Evolutionary conservation across 2,329 filamentous ascomycete genomes (phyloP), one percentile per base, ranked within the genome.

Genomic region (Microsporum canis): DNA sequence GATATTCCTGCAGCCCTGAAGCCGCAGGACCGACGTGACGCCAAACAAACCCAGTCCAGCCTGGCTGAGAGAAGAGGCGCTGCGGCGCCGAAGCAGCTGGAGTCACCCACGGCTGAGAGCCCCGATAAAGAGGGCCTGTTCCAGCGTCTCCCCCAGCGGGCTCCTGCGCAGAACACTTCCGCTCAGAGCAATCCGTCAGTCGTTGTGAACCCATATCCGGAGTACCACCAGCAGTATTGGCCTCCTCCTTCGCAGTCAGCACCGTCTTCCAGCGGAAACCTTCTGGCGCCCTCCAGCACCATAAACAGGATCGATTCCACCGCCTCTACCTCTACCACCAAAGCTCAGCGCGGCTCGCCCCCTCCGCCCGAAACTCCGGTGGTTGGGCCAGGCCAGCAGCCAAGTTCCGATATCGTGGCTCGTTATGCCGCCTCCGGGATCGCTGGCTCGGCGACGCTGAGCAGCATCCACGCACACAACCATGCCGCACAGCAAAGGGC

Each of bases 291-390:
- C 34, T 78, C 80, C 14, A 80, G 80, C 60, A 77, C 78, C 7
- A 79, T 86, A 63, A 85, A 84, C 66, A 78, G 84, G 36, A 77
- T 87, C 64, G 84, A 81, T 68, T 96, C 92, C 1, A 95, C 89
- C 5, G 91, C 92, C 12, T 97, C 94, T 0, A 95, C 86, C 10
- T 95, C 91, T 1, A 99, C 94, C 0, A 96, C 92, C 1, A 85
- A 89, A 65, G 94, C 94, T 23, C 91, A 88, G 70, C 84, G 94
- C 67, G 94, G 94, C 49, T 97, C 92, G 33, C 94, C 94, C 3
- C 92, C 94, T 3, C 94, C 94, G 0, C 94, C 94, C 6, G 92
- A 97, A 72, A 97, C 94, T 0, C 90, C 94, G 36, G 82, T 92
- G 63, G 82, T 88, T 34, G 88, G 87, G 45, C 88, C 88, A 0